Evolutionary conservation across 768 basidiomycete genomes (phyloP).

Genomic region (Boletus speciosus): DNA sequence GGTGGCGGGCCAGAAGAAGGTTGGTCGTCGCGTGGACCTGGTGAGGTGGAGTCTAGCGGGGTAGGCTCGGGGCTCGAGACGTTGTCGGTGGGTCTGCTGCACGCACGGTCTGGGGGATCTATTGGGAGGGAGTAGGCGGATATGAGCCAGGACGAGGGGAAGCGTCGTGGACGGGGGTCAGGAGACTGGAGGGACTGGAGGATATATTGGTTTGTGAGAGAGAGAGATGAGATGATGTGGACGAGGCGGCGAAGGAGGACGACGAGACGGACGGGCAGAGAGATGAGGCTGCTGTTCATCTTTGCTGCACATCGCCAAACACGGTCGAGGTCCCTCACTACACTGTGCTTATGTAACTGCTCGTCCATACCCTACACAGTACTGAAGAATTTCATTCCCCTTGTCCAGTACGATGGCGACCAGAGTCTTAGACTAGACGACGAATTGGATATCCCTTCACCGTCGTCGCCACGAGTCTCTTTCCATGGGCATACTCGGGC

Average conservation of each 20-base stretch:
- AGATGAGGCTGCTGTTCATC: constrained; percentile 38
- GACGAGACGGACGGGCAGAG: constrained; percentile 57
- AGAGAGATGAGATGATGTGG: constrained; percentile 66
- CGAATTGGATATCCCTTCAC: too few relatives aligned
- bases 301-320: neutral
- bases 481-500: too few relatives aligned
- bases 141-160: constrained; percentile 16
- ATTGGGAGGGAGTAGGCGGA: constrained; percentile 1
- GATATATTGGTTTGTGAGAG: constrained; percentile 54
- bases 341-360: constrained; percentile 10
- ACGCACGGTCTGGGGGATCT: neutral
- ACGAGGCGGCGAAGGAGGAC: constrained; percentile 61
- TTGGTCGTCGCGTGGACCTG: constrained; percentile 10
- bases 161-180: neutral
- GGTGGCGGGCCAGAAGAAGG: constrained; percentile 7
- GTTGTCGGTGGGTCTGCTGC: neutral
- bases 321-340: neutral
- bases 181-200: neutral
- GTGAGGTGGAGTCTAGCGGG: neutral
- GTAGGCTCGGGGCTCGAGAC: neutral
- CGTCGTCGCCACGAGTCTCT: too few relatives aligned
- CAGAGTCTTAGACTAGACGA: too few relatives aligned
- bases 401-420: too few relatives aligned
- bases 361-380: too few relatives aligned
- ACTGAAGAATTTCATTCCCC: too few relatives aligned